Evolutionary conservation across 2,329 filamentous ascomycete species (phyloP).

Genomic region (Leptographium galeiforme): DNA sequence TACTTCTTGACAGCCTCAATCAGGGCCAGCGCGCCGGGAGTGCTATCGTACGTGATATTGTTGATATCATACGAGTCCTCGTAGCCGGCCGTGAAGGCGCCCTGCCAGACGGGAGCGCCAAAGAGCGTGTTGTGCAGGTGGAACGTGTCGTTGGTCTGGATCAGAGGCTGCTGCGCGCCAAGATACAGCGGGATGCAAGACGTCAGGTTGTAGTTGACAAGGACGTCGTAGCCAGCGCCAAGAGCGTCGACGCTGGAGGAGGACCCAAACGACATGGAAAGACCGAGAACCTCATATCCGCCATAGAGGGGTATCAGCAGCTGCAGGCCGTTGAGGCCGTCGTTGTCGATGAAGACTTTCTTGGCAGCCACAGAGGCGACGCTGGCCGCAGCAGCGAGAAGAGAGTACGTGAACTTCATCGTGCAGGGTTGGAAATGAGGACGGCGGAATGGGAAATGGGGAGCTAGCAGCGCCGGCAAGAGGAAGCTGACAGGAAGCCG

Average conservation of each 20-base stretch:
- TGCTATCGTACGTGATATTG: background rate
- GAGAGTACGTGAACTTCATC: background rate
- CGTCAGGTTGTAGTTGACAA: slow-evolving; percentile 4
- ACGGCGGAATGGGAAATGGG: too few relatives aligned
- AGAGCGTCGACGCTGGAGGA: slow-evolving; percentile 1
- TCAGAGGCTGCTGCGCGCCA: slow-evolving; percentile 5
- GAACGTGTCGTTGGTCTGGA: slow-evolving; percentile 6
- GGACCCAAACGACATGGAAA: slow-evolving; percentile 5
- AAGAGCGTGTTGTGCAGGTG: slow-evolving; percentile 6
- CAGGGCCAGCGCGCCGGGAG: background rate
- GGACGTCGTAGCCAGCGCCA: background rate
- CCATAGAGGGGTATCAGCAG: slow-evolving; percentile 2
- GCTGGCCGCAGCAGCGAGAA: background rate
- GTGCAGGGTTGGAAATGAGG: too few relatives aligned
- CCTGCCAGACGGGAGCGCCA: slow-evolving; percentile 5
- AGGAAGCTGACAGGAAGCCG: too few relatives aligned
- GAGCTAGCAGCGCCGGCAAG: too few relatives aligned
- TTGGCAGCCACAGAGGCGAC: background rate
- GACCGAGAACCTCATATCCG: slow-evolving; percentile 3
- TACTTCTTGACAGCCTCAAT: slow-evolving; percentile 1
- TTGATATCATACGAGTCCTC: slow-evolving; percentile 1
- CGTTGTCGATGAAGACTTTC: slow-evolving; percentile 6
- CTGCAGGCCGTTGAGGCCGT: slow-evolving; percentile 3
- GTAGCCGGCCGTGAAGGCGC: slow-evolving; percentile 2
- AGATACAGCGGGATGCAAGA: slow-evolving; percentile 3